Base-by-base conservation (phyloP, 345 rosid species). In the Nephelium lappaceum region DNA sequence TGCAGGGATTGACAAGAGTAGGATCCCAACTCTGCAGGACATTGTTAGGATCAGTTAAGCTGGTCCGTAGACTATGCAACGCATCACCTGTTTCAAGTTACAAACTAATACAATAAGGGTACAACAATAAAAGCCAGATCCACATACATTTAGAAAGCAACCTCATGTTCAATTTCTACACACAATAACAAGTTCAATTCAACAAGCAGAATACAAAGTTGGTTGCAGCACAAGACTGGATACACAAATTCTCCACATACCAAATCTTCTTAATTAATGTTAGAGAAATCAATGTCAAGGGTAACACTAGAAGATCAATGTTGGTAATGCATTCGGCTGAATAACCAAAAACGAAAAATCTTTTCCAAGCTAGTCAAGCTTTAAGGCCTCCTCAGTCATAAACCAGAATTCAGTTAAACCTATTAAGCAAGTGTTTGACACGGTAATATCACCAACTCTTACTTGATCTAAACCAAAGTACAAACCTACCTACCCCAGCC, bases 21-120 rank as follows among this genome's bases (percentile, higher is more conserved):
- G 97, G 95, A 84, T 95, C 99, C 99, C 99, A 95, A 84, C 99
- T 95, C 83, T 93, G 98, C 77, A 95, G 88, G 71, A 95, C 96
- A 86, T 90, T 93, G 86, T 87, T 90, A 16, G 99, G 99, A 89
- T 95, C 99, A 79, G 71, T 76, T 78, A 95, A 79, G 82, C 84
- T 91, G 78, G 88, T 83, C 78, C 97, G 86, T 67, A 93, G 84
- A 83, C 87, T 92, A 83, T 93, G 98, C 88, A 95, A 86, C 5
- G 98, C 99, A 90, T 95, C 99, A 77, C 98, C 99, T 95, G 93
- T 81, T 81, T 67, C 72, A 81, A 81, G 69, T 77, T 70, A 68
- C 57, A 78, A 47, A 72, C 63, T 66, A 66, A 38, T 39, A 69
- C 4, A 41, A 72, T 69, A 42, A 77, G 73, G 58, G 51, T 9